Evolutionary conservation across 108 stramenopile genomes (phyloP).

Genomic region (Craspedostauros australis): DNA sequence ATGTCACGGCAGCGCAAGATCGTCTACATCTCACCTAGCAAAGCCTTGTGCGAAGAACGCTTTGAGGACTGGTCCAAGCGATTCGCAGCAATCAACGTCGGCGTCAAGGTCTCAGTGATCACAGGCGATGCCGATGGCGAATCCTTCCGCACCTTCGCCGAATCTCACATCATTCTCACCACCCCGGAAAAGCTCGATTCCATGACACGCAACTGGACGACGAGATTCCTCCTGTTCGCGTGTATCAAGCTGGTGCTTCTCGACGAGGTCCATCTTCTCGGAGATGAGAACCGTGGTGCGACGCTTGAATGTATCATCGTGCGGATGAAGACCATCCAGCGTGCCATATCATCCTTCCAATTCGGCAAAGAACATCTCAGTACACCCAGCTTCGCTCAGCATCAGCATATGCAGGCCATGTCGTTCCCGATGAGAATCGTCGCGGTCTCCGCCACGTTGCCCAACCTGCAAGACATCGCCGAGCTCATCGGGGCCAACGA

Average conservation of each 20-base stretch:
- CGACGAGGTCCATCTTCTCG: constrained; percentile 94
- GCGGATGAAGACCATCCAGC: constrained; percentile 88
- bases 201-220: constrained; percentile 89
- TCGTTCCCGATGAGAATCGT: constrained; percentile 74
- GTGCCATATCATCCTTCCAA: constrained; percentile 23
- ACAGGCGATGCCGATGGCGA: constrained; percentile 78
- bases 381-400: constrained; percentile 20
- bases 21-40: constrained; percentile 91
- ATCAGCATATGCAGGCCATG: constrained; percentile 32
- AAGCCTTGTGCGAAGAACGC: constrained; percentile 93
- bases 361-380: background rate
- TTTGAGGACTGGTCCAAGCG: constrained; percentile 81
- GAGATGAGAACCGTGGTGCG: constrained; percentile 79
- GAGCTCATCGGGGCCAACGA: constrained; percentile 77
- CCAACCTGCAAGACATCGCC: constrained; percentile 89
- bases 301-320: constrained; percentile 85
- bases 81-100: constrained; percentile 47
- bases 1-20: constrained; percentile 60
- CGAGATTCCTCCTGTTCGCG: constrained; percentile 83
- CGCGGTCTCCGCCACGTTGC: constrained; percentile 92
- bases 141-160: constrained; percentile 64
- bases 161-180: constrained; percentile 81
- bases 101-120: constrained; percentile 60
- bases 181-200: constrained; percentile 97
- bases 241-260: constrained; percentile 86